Conservation (phyloP, 495 filamentous ascomycete species). For the Tuber borchii region DNA sequence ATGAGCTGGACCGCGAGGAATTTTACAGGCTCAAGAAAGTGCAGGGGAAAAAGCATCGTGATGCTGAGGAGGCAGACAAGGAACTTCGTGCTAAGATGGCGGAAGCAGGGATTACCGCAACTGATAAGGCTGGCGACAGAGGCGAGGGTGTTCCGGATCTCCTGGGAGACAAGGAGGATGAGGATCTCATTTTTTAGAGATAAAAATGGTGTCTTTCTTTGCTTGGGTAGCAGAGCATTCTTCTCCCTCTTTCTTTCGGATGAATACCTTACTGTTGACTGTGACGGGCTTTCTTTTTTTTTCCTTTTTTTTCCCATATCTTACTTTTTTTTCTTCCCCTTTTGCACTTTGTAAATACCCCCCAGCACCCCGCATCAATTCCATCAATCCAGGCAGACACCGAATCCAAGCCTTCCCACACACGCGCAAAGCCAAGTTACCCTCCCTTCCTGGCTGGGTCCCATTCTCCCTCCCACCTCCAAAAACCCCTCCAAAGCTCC, state of each 20-base stretch:
- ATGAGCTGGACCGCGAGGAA: slow-evolving; percentile 96
- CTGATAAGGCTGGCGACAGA: not conserved
- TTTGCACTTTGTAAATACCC: not conserved
- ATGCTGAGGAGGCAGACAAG: slow-evolving; percentile 69
- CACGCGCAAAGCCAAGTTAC: not conserved
- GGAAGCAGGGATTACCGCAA: slow-evolving; percentile 44
- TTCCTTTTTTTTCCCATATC: not conserved
- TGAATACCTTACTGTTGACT: not conserved
- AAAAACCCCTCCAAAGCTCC: not conserved
- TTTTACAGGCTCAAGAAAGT: slow-evolving; percentile 97
- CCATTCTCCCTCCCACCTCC: not conserved
- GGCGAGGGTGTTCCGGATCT: slow-evolving; percentile 56
- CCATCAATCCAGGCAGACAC: not conserved
- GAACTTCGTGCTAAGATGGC: slow-evolving; percentile 52
- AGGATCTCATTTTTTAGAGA: slow-evolving; percentile 86
- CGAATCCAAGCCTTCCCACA: not conserved
- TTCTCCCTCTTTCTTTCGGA: not conserved
- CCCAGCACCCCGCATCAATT: not conserved
- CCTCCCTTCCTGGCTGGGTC: not conserved
- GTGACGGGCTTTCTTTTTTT: not conserved
- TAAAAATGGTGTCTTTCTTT: not conserved
- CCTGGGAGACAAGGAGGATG: slow-evolving; percentile 77
- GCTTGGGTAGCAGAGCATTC: not conserved
- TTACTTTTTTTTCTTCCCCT: not conserved
- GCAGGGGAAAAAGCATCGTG: slow-evolving; percentile 72